Evolutionary conservation across 2,329 filamentous ascomycete genomes (phyloP), one percentile per base, ranked within the genome.

Genomic region (Verticillium zaregamsianum): DNA sequence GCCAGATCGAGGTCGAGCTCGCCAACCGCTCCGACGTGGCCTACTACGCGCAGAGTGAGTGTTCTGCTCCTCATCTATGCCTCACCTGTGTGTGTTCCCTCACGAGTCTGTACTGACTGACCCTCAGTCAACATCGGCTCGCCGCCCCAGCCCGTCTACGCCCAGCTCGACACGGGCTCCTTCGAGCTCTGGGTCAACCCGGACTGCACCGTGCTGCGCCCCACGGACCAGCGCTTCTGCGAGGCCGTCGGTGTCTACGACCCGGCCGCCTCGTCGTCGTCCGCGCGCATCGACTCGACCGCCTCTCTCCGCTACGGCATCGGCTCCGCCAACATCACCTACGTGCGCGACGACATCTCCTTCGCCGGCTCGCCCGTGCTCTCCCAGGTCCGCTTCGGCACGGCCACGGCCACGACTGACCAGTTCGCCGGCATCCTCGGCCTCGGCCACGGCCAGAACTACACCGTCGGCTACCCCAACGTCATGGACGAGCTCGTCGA

Each of bases 381-480:
- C 11, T 71, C 87, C 17, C 71, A 76, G n/a, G 80, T 89, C 59
- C 85, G 88, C 68, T 89, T 91, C 64, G 88, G 88, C 64, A 83
- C 90, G 40, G 88, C 87, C n/a, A 82, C 80, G 45, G 67, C 70
- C 14, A 79, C 77, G 6, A 63, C 71, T 15, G 77, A 83, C 63
- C 77, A 82, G 64, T 82, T 81, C 62, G 76, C 81, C 0, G 82
- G 82, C 40, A 91, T 95, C 56, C 74, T 96, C 23, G 92, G 92
- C 25, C 88, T 95, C 61, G 91, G 91, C 28, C 91, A 91, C 71
- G 79, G 85, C 3, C 57, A 74, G 14, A 80, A 78, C 39, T 66
- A 77, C 59, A 82, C 79, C 31, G 80, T 77, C 2, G 68, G 65
- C 9, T 85, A 85, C 68, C 76, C 72, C 63, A 84, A 82, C 69